Conservation (phyloP, 257 asterid genomes). For the Solanum pimpinellifolium region DNA sequence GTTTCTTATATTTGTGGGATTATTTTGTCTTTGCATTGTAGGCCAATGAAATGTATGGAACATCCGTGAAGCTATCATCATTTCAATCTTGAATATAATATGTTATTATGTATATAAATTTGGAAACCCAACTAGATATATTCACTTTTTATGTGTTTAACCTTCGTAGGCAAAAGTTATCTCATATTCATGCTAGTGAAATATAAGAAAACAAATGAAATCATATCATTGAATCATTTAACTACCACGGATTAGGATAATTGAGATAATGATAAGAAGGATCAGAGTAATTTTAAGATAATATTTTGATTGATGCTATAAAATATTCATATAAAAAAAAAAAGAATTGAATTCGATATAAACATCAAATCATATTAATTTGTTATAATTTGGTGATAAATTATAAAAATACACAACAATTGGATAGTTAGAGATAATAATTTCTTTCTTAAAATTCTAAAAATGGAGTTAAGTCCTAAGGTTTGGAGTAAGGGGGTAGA, state of each 20-base stretch:
- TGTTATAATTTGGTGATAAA: not conserved
- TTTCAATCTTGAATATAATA: constrained; percentile 10
- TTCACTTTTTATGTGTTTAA: not conserved
- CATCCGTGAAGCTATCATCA: constrained; percentile 6
- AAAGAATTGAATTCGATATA: not conserved
- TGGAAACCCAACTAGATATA: not conserved
- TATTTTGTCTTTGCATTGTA: constrained; percentile 28
- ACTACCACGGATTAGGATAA: not conserved
- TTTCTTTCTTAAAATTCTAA: not conserved
- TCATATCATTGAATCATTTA: not conserved
- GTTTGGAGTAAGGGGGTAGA: not conserved
- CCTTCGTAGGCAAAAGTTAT: not conserved
- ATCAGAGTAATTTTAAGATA: too few species aligned
- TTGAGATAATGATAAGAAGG: too few species aligned
- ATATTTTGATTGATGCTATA: not conserved
- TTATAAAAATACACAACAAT: not conserved
- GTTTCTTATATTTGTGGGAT: constrained; percentile 24
- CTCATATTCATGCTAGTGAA: not conserved
- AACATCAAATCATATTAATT: not conserved
- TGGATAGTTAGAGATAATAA: not conserved
- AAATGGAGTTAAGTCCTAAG: not conserved
- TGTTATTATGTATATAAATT: not conserved
- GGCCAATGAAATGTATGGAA: not conserved
- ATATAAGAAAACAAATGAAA: not conserved
- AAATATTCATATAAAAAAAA: not conserved